Evolutionary conservation across 495 filamentous ascomycete genomes (phyloP).

Genomic region (Xylaria acuta): DNA sequence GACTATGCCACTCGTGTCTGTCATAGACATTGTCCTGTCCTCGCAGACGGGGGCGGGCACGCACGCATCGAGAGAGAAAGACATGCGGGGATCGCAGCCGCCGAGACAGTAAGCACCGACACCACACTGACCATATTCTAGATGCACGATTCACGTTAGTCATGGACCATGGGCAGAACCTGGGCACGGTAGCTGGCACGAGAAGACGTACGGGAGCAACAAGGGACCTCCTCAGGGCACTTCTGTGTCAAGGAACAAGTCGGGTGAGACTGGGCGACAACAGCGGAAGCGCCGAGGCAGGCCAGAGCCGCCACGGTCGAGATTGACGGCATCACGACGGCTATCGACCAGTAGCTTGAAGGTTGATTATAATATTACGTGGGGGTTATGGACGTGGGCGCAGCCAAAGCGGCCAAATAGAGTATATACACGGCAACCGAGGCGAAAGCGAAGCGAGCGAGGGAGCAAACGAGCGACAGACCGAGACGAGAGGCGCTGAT

Average conservation of each 20-base stretch:
- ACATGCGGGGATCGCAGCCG: constrained; percentile 88
- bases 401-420: constrained; percentile 3
- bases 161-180: constrained; percentile 7
- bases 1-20: constrained; percentile 68
- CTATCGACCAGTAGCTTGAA: neutral
- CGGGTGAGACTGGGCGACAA: constrained; percentile 41
- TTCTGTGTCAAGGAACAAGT: constrained; percentile 59
- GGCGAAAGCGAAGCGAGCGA: neutral
- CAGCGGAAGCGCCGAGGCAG: constrained; percentile 49
- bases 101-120: constrained; percentile 95
- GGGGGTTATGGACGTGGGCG: neutral
- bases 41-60: constrained; percentile 84
- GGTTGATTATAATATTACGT: constrained; percentile 25
- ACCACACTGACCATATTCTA: constrained; percentile 94
- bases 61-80: constrained; percentile 82
- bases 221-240: constrained; percentile 79
- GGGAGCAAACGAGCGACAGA: neutral
- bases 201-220: constrained; percentile 84
- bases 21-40: constrained; percentile 72
- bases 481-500: neutral
- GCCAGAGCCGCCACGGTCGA: constrained; percentile 45
- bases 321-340: constrained; percentile 46
- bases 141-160: constrained; percentile 31
- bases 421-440: constrained; percentile 12
- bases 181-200: constrained; percentile 1